A percentile compares a stretch with the other conserved stretches of the same genome.
These are phyloP conservation scores for Baorangia bicolor DNA, from an alignment of 768 basidiomycete species.

Conservation along the genomic window DNA sequence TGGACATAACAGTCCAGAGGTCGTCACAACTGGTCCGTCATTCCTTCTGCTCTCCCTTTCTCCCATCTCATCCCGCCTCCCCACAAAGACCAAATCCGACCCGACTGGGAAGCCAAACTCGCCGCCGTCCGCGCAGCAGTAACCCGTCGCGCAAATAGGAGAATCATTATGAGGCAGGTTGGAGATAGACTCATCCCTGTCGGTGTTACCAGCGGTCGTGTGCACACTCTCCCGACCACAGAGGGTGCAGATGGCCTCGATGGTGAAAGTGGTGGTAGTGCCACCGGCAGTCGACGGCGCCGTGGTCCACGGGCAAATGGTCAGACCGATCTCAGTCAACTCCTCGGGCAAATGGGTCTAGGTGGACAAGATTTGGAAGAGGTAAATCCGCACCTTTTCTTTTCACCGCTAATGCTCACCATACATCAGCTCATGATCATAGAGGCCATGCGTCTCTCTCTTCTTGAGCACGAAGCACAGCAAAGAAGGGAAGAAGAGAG, in stretches of 20 bases:
- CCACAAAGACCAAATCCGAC: conserved; percentile 84
- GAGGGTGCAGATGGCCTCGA: conserved; percentile 50
- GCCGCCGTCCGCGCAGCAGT: conserved; percentile 95
- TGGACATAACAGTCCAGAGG: conserved; percentile 80
- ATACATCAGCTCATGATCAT: conserved; percentile 84
- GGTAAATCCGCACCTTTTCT: conserved; percentile 42
- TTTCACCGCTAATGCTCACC: conserved; percentile 14
- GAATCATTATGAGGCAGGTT: conserved; percentile 98
- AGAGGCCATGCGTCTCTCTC: conserved; percentile 97
- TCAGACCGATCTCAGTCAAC: conserved; percentile 62
- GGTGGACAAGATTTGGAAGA: conserved; percentile 92
- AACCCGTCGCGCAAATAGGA: conserved; percentile 89
- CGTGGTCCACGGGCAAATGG: conserved; percentile 51
- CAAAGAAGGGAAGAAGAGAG: conserved; percentile 77
- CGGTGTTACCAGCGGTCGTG: conserved; percentile 88
- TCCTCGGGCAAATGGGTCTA: conserved; percentile 60
- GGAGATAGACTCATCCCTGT: conserved; percentile 97
- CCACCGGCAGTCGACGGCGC: conserved; percentile 53
- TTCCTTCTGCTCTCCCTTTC: conserved; percentile 2
- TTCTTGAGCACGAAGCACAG: conserved; percentile 93
- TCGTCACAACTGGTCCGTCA: conserved; percentile 81
- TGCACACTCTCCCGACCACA: conserved; percentile 62
- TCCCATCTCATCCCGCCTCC: conserved; percentile 6
- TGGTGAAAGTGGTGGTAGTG: conserved; percentile 36
- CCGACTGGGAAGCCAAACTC: conserved; percentile 97